phyloP scores from a whole-genome alignment of 108 stramenopile genomes.

The Epipyxis sp. region DNA sequence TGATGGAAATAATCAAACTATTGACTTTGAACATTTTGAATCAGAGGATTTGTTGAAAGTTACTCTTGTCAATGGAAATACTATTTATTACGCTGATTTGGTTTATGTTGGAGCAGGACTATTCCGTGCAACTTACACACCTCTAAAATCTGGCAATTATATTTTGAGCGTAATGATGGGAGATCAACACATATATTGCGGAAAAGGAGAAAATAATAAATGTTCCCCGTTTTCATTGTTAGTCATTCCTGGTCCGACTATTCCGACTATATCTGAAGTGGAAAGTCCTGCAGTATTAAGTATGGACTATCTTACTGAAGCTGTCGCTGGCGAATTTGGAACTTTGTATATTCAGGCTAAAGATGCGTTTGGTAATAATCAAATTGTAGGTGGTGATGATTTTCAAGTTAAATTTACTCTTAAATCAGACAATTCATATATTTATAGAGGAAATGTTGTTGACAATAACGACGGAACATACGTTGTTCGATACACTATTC shows the following conservation, averaged over 20 bases:
- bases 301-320: conserved; percentile 62
- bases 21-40: conserved; percentile 53
- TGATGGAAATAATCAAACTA: conserved; percentile 58
- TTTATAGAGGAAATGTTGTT: conserved; percentile 56
- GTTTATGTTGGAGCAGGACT: conserved; percentile 65
- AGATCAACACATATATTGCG: conserved; percentile 73
- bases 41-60: conserved; percentile 64
- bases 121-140: conserved; percentile 62
- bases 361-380: conserved; percentile 75
- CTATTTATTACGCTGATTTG: conserved; percentile 43
- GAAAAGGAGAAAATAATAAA: conserved; percentile 61
- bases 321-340: conserved; percentile 65
- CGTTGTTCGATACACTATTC: conserved; percentile 66
- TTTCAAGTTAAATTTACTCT: conserved; percentile 50
- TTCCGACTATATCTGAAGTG: conserved; percentile 56
- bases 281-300: conserved; percentile 49
- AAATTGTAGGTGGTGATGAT: conserved; percentile 60
- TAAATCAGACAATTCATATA: conserved; percentile 31
- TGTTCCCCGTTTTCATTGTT: conserved; percentile 71
- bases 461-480: conserved; percentile 71
- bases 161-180: conserved; percentile 66
- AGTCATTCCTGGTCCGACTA: conserved; percentile 65
- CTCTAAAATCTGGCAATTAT: conserved; percentile 68
- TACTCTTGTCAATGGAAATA: conserved; percentile 37
- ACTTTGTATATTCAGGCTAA: conserved; percentile 68